A percentile compares a stretch with the other conserved stretches of the same genome.
Conservation (phyloP, 345 rosid genomes). For the Erucastrum elatum region DNA sequence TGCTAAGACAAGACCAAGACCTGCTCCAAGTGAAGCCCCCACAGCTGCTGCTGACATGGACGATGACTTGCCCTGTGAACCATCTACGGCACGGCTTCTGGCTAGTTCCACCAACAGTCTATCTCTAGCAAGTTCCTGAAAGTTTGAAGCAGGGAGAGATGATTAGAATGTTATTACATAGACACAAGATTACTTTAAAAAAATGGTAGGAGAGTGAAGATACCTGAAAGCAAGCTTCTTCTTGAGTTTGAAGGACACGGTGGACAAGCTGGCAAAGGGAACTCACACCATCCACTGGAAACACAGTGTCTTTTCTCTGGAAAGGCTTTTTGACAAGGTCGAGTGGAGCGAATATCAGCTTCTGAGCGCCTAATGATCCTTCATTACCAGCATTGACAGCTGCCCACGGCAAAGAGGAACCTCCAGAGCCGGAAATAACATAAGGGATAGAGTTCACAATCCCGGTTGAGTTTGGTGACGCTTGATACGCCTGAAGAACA, state of each 20-base stretch:
- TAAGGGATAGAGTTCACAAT: constrained; percentile 92
- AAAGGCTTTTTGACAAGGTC: constrained; percentile 73
- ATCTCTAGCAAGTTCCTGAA: constrained; percentile 76
- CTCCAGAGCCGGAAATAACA: constrained; percentile 66
- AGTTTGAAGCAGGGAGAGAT: neutral
- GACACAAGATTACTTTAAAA: neutral
- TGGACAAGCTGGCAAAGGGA: constrained; percentile 77
- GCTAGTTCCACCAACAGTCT: constrained; percentile 60
- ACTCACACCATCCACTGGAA: constrained; percentile 80
- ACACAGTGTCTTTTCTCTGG: constrained; percentile 66
- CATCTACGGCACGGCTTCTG: constrained; percentile 46
- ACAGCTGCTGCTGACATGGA: constrained; percentile 80
- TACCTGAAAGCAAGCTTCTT: constrained; percentile 90
- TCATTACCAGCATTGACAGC: constrained; percentile 53
- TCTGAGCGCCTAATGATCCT: constrained; percentile 53
- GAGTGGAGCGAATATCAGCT: constrained; percentile 64
- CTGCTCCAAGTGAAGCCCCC: constrained; percentile 97
- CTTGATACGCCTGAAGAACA: constrained; percentile 76
- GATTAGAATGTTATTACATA: neutral
- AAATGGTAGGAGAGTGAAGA: neutral
- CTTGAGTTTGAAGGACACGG: constrained; percentile 66
- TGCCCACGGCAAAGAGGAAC: constrained; percentile 73
- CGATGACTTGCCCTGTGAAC: constrained; percentile 58
- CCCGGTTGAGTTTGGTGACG: constrained; percentile 61
- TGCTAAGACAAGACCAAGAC: constrained; percentile 79